A percentile compares a stretch with the other conserved stretches of the same genome.
Evolutionary conservation across 352 stramenopile species (phyloP).

Genomic region (Blastocystis sp.): DNA sequence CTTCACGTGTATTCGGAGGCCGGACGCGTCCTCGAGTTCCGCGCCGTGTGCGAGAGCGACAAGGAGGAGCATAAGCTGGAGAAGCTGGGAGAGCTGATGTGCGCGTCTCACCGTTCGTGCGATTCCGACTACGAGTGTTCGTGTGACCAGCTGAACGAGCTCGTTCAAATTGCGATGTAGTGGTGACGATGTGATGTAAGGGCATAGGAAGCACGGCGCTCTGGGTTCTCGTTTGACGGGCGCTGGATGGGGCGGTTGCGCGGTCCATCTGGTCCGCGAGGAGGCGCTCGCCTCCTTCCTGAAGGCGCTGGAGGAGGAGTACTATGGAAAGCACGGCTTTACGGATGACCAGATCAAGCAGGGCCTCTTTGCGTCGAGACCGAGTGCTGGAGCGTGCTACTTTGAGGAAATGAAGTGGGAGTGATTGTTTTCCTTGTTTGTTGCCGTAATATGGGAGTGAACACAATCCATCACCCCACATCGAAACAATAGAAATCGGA

Average conservation of each 20-base stretch:
- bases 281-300: conserved; percentile 77
- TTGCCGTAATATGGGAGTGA: no score
- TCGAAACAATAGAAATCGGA: no score
- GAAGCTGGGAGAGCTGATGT: conserved; percentile 81
- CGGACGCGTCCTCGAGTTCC: conserved; percentile 80
- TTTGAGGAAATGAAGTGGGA: conserved; percentile 27
- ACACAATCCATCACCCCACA: conserved; percentile 11
- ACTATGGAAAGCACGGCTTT: conserved; percentile 76
- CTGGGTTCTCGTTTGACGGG: conserved; percentile 82
- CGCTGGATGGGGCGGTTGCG: conserved; percentile 84
- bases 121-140: conserved; percentile 82
- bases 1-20: conserved; percentile 82
- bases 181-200: no score
- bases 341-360: conserved; percentile 75
- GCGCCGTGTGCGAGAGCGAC: conserved; percentile 73
- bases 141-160: conserved; percentile 80
- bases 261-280: conserved; percentile 80
- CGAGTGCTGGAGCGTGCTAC: conserved; percentile 49
- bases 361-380: conserved; percentile 66
- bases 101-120: conserved; percentile 80
- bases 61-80: conserved; percentile 19
- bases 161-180: conserved; percentile 78
- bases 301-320: conserved; percentile 75
- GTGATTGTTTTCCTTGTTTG: conserved; percentile 3
- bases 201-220: conserved; percentile 76